Percentiles rank a stretch among this genome's conserved stretches.
These are phyloP conservation scores for Psilocybe azurescens DNA, from an alignment of 768 basidiomycete genomes.

Conservation along the genomic window DNA sequence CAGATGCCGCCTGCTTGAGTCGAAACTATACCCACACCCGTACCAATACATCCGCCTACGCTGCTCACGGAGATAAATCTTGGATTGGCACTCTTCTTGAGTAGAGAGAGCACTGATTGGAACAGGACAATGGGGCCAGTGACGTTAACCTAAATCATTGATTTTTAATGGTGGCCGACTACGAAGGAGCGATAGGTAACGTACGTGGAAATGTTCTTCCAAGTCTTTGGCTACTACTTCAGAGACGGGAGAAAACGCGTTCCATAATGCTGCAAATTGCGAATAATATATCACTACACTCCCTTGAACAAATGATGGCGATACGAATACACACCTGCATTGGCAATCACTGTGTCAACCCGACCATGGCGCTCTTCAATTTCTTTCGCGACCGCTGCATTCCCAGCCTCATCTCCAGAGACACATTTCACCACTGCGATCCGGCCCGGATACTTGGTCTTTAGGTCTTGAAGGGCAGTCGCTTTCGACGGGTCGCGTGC, in stretches of 20 bases:
- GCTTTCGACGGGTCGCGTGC: background rate
- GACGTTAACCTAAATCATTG: conserved; percentile 4
- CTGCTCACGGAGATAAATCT: conserved; percentile 7
- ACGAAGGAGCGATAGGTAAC: too few species aligned
- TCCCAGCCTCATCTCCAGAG: background rate
- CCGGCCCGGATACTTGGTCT: background rate
- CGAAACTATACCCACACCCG: background rate
- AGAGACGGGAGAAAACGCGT: background rate
- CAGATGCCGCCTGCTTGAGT: background rate
- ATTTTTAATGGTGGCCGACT: too few species aligned
- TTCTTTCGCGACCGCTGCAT: background rate
- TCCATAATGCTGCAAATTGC: background rate
- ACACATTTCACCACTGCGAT: background rate
- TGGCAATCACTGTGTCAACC: background rate
- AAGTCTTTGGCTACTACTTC: background rate
- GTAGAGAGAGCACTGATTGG: background rate
- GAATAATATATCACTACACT: too few species aligned
- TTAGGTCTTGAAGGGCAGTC: background rate
- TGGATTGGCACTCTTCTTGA: conserved; percentile 6
- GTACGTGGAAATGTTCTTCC: too few species aligned
- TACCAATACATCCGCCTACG: background rate
- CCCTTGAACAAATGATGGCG: too few species aligned
- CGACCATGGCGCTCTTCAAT: background rate
- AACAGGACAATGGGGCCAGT: conserved; percentile 8
- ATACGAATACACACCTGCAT: background rate